A percentile compares a stretch with the other conserved stretches of the same genome.
Evolutionary conservation across 148 eudicot genomes (phyloP).

Genomic region (Fagopyrum esculentum): DNA sequence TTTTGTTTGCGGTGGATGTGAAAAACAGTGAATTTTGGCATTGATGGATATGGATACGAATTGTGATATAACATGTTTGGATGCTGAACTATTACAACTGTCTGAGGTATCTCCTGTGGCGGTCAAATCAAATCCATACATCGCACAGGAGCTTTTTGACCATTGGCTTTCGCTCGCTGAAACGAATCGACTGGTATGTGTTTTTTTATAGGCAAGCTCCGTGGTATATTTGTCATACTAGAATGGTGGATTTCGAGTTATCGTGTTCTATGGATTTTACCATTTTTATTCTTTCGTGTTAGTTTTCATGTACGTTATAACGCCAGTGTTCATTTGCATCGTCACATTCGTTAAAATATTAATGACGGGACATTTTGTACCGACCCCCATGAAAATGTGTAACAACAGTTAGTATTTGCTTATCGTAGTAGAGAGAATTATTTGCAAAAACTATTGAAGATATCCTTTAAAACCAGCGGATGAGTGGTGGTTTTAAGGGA

Average conservation of each 20-base stretch:
- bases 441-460: not conserved
- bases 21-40: conserved; percentile 15
- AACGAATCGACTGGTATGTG: conserved; percentile 54
- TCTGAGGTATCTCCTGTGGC: conserved; percentile 70
- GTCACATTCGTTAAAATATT: not conserved
- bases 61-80: conserved; percentile 58
- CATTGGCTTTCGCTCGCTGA: conserved; percentile 86
- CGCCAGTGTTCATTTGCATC: not conserved
- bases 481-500: not conserved
- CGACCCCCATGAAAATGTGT: not conserved
- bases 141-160: conserved; percentile 72
- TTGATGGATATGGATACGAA: conserved; percentile 70
- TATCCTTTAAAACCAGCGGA: not conserved
- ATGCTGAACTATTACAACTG: conserved; percentile 69
- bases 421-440: too few relatives aligned
- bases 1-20: conserved; percentile 17
- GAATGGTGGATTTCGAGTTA: not conserved
- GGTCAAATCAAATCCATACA: conserved; percentile 55
- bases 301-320: not conserved
- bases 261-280: not conserved
- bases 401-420: not conserved
- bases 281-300: not conserved
- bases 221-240: not conserved
- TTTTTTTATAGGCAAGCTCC: not conserved
- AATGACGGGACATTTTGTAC: not conserved